phyloP scores from a whole-genome alignment of 2,329 filamentous ascomycete genomes.

The Aspergillus proliferans region DNA sequence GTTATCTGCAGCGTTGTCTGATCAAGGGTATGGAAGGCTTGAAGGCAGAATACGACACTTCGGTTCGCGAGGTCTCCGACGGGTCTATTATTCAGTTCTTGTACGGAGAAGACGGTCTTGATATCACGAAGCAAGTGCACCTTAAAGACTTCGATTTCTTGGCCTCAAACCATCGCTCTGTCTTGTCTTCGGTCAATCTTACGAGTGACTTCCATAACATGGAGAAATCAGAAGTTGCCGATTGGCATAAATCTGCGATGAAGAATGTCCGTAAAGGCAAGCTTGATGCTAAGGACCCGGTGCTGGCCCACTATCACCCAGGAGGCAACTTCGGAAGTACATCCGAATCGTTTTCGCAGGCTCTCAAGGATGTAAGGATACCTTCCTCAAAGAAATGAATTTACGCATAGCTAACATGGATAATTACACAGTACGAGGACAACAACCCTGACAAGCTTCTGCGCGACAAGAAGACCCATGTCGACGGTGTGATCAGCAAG shows the following conservation, averaged over 20 bases:
- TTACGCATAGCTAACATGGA: slow-evolving; percentile 11
- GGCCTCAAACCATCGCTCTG: slow-evolving; percentile 74
- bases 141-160: slow-evolving; percentile 85
- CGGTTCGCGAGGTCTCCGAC: slow-evolving; percentile 80
- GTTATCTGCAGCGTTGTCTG: slow-evolving; percentile 91
- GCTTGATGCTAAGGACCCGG: slow-evolving; percentile 65
- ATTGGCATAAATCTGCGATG: slow-evolving; percentile 60
- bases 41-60: slow-evolving; percentile 85
- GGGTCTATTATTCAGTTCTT: slow-evolving; percentile 91
- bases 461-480: slow-evolving; percentile 52
- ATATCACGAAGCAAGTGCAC: slow-evolving; percentile 91
- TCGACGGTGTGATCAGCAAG: slow-evolving; percentile 44
- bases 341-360: slow-evolving; percentile 75
- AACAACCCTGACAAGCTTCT: slow-evolving; percentile 60
- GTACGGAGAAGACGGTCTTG: slow-evolving; percentile 92
- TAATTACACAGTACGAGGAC: slow-evolving; percentile 60
- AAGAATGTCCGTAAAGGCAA: slow-evolving; percentile 73
- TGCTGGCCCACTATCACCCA: slow-evolving; percentile 66
- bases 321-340: slow-evolving; percentile 75
- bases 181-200: slow-evolving; percentile 70
- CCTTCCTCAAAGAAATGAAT: background rate
- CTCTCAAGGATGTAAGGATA: slow-evolving; percentile 53
- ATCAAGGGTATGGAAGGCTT: slow-evolving; percentile 99
- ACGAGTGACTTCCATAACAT: slow-evolving; percentile 49
- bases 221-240: slow-evolving; percentile 60